A percentile compares a stretch with the other conserved stretches of the same genome.
These are phyloP conservation scores for Blastocystis sp. DNA, from an alignment of 352 stramenopile genomes.

Conservation along the genomic window DNA sequence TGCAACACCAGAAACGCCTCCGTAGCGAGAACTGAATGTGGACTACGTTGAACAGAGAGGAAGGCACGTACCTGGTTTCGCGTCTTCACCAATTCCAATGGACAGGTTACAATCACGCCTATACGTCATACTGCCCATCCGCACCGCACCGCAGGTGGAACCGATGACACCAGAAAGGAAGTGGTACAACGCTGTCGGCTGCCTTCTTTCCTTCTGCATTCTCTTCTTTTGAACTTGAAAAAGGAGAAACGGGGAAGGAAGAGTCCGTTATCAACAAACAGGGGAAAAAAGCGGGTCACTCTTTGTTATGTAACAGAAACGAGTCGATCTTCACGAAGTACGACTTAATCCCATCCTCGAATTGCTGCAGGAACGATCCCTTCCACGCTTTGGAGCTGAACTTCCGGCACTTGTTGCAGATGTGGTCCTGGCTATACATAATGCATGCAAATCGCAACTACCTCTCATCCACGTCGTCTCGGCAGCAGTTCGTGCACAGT, in stretches of 20 bases:
- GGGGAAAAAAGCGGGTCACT: neutral
- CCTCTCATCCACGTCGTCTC: slow-evolving; percentile 13
- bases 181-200: neutral
- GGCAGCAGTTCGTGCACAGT: slow-evolving; percentile 55
- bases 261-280: slow-evolving; percentile 33
- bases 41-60: slow-evolving; percentile 12
- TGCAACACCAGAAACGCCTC: slow-evolving; percentile 32
- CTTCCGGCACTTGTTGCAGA: slow-evolving; percentile 17
- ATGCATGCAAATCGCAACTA: neutral
- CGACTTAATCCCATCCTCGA: slow-evolving; percentile 53
- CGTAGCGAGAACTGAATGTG: slow-evolving; percentile 33
- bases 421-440: slow-evolving; percentile 29
- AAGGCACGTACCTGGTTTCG: slow-evolving; percentile 4
- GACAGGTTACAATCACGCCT: slow-evolving; percentile 64
- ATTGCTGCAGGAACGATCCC: slow-evolving; percentile 1
- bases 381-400: neutral
- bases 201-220: slow-evolving; percentile 1
- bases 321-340: slow-evolving; percentile 40
- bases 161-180: slow-evolving; percentile 36
- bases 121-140: neutral
- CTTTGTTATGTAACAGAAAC: neutral
- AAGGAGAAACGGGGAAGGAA: slow-evolving; percentile 1
- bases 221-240: slow-evolving; percentile 3
- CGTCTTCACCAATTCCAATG: slow-evolving; percentile 57
- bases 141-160: slow-evolving; percentile 30